phyloP scores from a whole-genome alignment of 2,329 filamentous ascomycete species.

The Diaporthe eres region DNA sequence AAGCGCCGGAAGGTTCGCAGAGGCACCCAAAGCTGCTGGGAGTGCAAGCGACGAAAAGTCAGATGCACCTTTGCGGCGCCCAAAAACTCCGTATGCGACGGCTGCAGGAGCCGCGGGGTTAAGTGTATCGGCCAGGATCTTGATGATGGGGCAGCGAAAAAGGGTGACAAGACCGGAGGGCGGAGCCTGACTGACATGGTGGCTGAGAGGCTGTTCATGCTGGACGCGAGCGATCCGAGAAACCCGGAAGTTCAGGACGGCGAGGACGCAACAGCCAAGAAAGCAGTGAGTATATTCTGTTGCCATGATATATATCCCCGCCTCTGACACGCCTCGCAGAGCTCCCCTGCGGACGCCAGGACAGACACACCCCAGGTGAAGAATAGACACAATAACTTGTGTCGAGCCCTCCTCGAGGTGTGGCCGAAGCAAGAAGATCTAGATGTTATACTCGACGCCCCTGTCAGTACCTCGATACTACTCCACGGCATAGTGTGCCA shows the following conservation, averaged over 20 bases:
- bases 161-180: conserved; percentile 47
- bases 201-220: conserved; percentile 49
- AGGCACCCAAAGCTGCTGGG: conserved; percentile 69
- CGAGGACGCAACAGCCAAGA: background rate
- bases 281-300: background rate
- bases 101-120: conserved; percentile 56
- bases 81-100: conserved; percentile 56
- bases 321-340: background rate
- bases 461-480: conserved; percentile 49
- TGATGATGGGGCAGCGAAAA: conserved; percentile 48
- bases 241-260: background rate
- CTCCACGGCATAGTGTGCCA: conserved; percentile 55
- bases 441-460: conserved; percentile 51
- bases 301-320: background rate
- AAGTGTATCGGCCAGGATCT: conserved; percentile 63
- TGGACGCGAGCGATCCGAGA: conserved; percentile 2
- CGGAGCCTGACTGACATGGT: conserved; percentile 54
- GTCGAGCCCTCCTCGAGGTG: conserved; percentile 48
- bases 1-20: conserved; percentile 60
- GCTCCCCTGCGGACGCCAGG: background rate
- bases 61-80: conserved; percentile 59
- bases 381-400: conserved; percentile 14
- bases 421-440: conserved; percentile 58
- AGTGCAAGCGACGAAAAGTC: conserved; percentile 68
- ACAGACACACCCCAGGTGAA: background rate